These are phyloP conservation scores for Leccinellum rugosiceps DNA, from an alignment of 768 basidiomycete genomes.

Conservation along the genomic window DNA sequence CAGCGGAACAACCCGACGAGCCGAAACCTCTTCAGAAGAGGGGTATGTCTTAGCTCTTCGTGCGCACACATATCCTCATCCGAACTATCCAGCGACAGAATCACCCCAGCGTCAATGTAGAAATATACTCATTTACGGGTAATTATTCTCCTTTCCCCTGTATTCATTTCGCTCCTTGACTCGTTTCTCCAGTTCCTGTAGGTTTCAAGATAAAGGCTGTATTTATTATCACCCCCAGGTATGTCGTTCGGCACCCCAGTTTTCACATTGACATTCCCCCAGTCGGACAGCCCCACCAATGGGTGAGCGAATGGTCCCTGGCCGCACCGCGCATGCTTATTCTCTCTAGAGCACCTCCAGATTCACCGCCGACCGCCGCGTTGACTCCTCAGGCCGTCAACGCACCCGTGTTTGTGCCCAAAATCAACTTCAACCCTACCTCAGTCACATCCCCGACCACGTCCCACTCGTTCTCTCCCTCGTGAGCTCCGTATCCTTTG, in stretches of 20 bases:
- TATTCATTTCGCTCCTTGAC: background rate
- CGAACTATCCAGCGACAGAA: slow-evolving; percentile 40
- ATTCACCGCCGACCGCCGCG: slow-evolving; percentile 41
- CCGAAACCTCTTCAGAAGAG: slow-evolving; percentile 47
- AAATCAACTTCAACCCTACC: slow-evolving; percentile 46
- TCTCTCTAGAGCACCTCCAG: slow-evolving; percentile 36
- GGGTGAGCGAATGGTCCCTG: slow-evolving; percentile 23
- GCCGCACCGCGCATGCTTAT: slow-evolving; percentile 1
- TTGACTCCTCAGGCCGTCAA: slow-evolving; percentile 69
- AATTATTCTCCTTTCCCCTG: slow-evolving; percentile 17
- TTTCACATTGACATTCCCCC: slow-evolving; percentile 13
- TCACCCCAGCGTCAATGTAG: slow-evolving; percentile 78
- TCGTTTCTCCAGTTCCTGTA: slow-evolving; percentile 59
- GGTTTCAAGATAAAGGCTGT: slow-evolving; percentile 85
- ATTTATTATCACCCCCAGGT: slow-evolving; percentile 79
- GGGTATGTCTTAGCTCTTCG: slow-evolving; percentile 40
- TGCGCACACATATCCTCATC: background rate
- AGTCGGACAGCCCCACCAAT: slow-evolving; percentile 22
- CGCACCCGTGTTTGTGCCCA: slow-evolving; percentile 84
- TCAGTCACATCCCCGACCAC: slow-evolving; percentile 20
- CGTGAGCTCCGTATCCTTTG: slow-evolving; percentile 13
- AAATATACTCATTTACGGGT: slow-evolving; percentile 93
- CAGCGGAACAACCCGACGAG: slow-evolving; percentile 42
- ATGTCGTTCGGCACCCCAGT: slow-evolving; percentile 9
- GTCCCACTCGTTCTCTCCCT: slow-evolving; percentile 30